Percentiles rank a stretch among this genome's conserved stretches.
phyloP scores from a whole-genome alignment of 768 basidiomycete genomes.

The Obba rivulosa region DNA sequence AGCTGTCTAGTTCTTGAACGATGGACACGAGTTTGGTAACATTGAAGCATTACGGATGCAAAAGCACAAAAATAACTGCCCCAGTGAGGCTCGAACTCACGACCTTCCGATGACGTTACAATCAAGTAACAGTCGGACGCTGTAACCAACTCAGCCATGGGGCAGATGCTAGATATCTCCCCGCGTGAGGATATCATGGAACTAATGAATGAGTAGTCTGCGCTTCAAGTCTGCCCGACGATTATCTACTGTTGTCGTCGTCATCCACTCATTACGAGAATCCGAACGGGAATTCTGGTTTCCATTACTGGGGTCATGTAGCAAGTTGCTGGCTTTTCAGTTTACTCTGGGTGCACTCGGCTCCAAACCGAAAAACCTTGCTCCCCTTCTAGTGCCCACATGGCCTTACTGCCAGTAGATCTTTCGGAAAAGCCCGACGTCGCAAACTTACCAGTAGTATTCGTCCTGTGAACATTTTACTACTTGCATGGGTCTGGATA shows the following conservation, averaged over 20 bases:
- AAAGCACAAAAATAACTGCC: constrained; percentile 13
- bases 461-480: neutral
- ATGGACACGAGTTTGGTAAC: no score
- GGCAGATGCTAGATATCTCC: no score
- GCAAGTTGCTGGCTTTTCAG: neutral
- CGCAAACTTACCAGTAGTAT: neutral
- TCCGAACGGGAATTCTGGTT: neutral
- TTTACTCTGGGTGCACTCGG: neutral
- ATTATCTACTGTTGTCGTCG: neutral
- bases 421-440: neutral
- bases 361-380: neutral
- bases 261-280: neutral
- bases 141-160: constrained; percentile 77
- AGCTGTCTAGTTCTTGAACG: no score
- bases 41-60: no score
- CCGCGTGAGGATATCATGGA: no score
- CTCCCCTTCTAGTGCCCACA: no score
- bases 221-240: neutral
- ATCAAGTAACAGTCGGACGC: constrained; percentile 71
- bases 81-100: constrained; percentile 65
- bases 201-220: no score
- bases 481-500: no score
- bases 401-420: neutral
- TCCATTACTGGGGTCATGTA: no score
- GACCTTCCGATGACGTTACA: constrained; percentile 54